Percentiles rank a stretch among this genome's conserved stretches.
Conservation (phyloP, 164 flowering plant species). For the Hamamelis virginiana region DNA sequence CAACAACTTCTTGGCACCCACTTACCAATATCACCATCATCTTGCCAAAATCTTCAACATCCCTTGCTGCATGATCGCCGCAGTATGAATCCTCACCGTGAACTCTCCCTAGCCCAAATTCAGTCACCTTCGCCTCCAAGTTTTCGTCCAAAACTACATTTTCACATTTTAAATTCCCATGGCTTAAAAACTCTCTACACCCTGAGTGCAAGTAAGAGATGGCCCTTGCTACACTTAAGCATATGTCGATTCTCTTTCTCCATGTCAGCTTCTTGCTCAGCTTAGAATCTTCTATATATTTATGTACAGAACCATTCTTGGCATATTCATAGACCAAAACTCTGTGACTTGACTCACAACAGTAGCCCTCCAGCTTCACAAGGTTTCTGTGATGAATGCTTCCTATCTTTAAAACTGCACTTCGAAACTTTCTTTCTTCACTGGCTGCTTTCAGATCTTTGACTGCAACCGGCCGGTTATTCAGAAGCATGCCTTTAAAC, state of each 20-base stretch:
- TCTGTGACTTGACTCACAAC: constrained; percentile 51
- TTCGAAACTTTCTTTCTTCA: constrained; percentile 52
- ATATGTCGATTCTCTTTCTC: constrained; percentile 56
- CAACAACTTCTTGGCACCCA: constrained; percentile 29
- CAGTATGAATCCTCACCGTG: constrained; percentile 5
- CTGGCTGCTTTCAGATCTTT: constrained; percentile 32
- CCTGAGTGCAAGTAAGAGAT: constrained; percentile 62
- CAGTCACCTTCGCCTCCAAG: constrained; percentile 55
- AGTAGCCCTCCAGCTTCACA: constrained; percentile 61
- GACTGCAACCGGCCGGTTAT: constrained; percentile 41
- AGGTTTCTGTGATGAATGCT: constrained; percentile 66
- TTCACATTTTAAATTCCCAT: constrained; percentile 64
- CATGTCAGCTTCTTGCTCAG: constrained; percentile 45
- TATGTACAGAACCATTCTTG: constrained; percentile 50
- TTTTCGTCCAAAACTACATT: constrained; percentile 61
- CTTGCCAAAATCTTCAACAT: constrained; percentile 60
- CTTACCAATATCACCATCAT: constrained; percentile 42
- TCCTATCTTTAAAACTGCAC: constrained; percentile 43
- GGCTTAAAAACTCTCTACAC: constrained; percentile 63
- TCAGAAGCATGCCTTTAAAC: constrained; percentile 49
- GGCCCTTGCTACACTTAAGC: constrained; percentile 57
- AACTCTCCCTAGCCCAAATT: constrained; percentile 45
- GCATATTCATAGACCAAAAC: constrained; percentile 61
- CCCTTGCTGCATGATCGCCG: constrained; percentile 38
- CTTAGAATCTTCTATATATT: constrained; percentile 41